Conservation (phyloP, 148 eudicot genomes). For the Fagopyrum homotropicum region DNA sequence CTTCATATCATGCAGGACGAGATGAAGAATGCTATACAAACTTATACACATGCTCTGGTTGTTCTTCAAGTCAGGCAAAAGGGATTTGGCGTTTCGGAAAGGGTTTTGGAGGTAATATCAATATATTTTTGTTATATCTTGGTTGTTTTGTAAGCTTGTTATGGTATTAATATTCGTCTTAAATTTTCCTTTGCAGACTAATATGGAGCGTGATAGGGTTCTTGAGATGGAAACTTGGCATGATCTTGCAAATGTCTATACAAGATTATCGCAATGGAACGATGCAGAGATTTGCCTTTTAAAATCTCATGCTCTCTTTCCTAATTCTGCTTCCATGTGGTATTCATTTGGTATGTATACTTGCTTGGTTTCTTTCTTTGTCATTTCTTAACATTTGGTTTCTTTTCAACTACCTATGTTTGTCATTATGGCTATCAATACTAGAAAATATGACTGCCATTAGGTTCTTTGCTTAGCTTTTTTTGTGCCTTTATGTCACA, state of each 20-base stretch:
- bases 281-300: slow-evolving; percentile 81
- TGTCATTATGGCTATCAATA: background rate
- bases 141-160: background rate
- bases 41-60: slow-evolving; percentile 75
- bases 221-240: slow-evolving; percentile 94
- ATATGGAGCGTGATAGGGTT: slow-evolving; percentile 31
- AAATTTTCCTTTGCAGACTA: slow-evolving; percentile 34
- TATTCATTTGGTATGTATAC: slow-evolving; percentile 52
- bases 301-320: slow-evolving; percentile 62
- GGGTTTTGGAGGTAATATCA: slow-evolving; percentile 38
- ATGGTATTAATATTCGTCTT: background rate
- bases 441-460: background rate
- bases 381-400: background rate
- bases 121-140: background rate
- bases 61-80: slow-evolving; percentile 68
- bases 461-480: background rate
- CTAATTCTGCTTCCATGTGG: slow-evolving; percentile 70
- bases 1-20: slow-evolving; percentile 65
- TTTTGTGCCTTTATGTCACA: background rate
- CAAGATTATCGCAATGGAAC: slow-evolving; percentile 67
- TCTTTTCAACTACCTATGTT: background rate
- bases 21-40: slow-evolving; percentile 48
- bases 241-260: slow-evolving; percentile 75
- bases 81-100: slow-evolving; percentile 43
- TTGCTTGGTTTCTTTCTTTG: background rate